phyloP scores from a whole-genome alignment of 306 rosid genomes.

The Biancaea sappan region DNA sequence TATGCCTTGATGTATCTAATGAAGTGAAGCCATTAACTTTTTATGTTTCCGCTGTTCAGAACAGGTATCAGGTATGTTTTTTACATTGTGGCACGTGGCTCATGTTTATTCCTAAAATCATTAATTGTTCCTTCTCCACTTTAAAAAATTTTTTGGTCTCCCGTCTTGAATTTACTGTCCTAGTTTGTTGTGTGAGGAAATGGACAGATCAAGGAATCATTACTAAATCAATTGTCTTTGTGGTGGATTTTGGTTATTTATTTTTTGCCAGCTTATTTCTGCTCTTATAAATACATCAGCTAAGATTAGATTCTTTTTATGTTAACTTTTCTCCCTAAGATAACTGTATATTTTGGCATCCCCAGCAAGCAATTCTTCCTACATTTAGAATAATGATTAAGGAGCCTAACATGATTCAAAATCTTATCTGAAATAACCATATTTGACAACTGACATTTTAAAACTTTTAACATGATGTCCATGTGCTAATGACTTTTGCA shows the following conservation, averaged over 20 bases:
- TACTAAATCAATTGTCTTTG: background rate
- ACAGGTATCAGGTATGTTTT: conserved; percentile 39
- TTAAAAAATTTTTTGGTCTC: conserved; percentile 13
- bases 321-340: background rate
- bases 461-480: conserved; percentile 22
- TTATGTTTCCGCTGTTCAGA: conserved; percentile 26
- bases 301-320: background rate
- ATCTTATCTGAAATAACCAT: conserved; percentile 8
- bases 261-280: background rate
- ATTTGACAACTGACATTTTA: background rate
- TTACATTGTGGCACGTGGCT: conserved; percentile 3
- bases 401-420: background rate
- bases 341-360: background rate
- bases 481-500: conserved; percentile 14
- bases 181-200: conserved; percentile 2
- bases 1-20: conserved; percentile 35
- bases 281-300: background rate
- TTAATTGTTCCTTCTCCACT: background rate
- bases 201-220: background rate
- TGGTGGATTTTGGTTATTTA: background rate
- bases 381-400: background rate
- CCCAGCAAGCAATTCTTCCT: background rate
- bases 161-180: background rate
- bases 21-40: conserved; percentile 35
- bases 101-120: conserved; percentile 1